Base-by-base conservation (phyloP, 495 filamentous ascomycete species). In the Podospora didyma region DNA sequence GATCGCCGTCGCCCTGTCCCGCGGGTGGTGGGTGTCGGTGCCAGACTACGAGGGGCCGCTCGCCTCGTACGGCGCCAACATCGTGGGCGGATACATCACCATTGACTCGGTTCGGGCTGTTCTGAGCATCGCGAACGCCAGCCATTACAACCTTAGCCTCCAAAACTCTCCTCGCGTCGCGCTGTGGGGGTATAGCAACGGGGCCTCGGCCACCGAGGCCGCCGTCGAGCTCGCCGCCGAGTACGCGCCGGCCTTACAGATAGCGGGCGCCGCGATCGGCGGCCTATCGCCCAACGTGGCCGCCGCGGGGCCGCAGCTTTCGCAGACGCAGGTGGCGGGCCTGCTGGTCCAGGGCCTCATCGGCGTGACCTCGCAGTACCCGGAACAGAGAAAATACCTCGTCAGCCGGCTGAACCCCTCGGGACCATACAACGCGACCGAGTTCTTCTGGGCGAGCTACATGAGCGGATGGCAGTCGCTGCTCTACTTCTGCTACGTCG, bases 161-260 rank as follows among this genome's bases (percentile, higher is more conserved):
- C n/a, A n/a, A n/a, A n/a, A 54, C 5, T 51, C 61, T 9, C 47
- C 57, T 7, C 57, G 77, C 5, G 49, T 72, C 0, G 73, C 60
- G 1, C 54, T 82, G 44, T 82, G 77, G 75, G 82, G 82, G 2
- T 86, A 83, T 60, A 82, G 78, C 16, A 81, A 82, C 23, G 83
- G 82, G 26, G 71, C 75, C 4, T 69, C 83, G 24, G 80, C 81
- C 1, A 80, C 71, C 1, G 79, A 80, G 49, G 79, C 73, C 67
- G 82, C 80, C 0, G 75, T 73, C 21, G 77, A 82, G 57, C 57
- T 84, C 31, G 79, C 82, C 22, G 65, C 64, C n/a, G 62, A 65
- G 21, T 86, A 86, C 63, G 83, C 82, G 1, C 77, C 81, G 0
- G 76, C 80, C 23, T 62, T 86, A 3, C 56, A 72, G 28, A 71